These are phyloP conservation scores for Yarrowia sp. DNA, from an alignment of 805 yeast species.

Conservation along the genomic window DNA sequence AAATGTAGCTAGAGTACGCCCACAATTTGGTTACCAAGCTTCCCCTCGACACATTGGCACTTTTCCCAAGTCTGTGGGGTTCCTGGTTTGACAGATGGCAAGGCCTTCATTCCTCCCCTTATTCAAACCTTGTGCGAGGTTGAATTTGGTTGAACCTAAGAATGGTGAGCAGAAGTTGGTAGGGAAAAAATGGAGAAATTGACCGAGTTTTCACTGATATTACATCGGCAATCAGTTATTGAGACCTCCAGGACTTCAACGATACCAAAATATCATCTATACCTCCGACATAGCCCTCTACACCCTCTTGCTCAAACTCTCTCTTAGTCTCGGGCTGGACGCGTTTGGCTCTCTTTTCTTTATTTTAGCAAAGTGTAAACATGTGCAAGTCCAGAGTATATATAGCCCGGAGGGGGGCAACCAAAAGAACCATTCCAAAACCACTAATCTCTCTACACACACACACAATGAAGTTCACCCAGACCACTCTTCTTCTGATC, in stretches of 20 bases:
- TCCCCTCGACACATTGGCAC: too few relatives aligned
- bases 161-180: too few relatives aligned
- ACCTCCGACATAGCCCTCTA: too few relatives aligned
- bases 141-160: background rate
- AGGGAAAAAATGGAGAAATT: too few relatives aligned
- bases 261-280: background rate
- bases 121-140: background rate
- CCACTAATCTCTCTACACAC: background rate
- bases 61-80: too few relatives aligned
- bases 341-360: constrained; percentile 34
- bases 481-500: constrained; percentile 16
- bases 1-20: too few relatives aligned
- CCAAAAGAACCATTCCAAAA: too few relatives aligned
- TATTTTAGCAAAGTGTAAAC: constrained; percentile 24
- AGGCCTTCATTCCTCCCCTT: constrained; percentile 20
- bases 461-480: constrained; percentile 32
- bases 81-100: background rate
- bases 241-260: too few relatives aligned
- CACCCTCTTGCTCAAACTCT: too few relatives aligned
- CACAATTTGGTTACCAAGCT: too few relatives aligned
- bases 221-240: background rate
- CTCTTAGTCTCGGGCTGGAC: constrained; percentile 12
- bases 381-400: constrained; percentile 22
- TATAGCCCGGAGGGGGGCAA: constrained; percentile 4
- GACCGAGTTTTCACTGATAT: too few relatives aligned